Evolutionary conservation across 2,329 filamentous ascomycete genomes (phyloP), one percentile per base, ranked within the genome.

Genomic region (Xylariaceae sp.): DNA sequence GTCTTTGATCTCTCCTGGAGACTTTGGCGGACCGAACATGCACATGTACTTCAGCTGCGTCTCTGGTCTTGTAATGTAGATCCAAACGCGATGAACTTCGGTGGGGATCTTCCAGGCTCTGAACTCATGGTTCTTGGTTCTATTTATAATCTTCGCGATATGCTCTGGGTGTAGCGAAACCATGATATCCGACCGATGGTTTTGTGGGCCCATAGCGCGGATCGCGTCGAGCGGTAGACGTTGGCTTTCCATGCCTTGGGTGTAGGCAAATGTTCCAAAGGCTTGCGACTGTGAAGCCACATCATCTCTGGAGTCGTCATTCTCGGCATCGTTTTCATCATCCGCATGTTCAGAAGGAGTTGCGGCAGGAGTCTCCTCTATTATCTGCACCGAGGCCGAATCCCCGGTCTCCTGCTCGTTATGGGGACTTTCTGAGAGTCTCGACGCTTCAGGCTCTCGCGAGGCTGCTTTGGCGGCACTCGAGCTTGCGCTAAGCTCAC

Each of bases 1-100:
- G 43, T 73, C 68, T 14, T 69, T 54, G 17, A 83, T 75, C 55
- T 82, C 70, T 0, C 75, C 79, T 1, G 75, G 75, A n/a, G 60
- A 51, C 61, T 75, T 75, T 0, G 75, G 70, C 0, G 70, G 64
- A 0, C 78, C 73, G 14, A 86, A 73, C 11, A 73, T 73, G 13
- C 81, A 82, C 75, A 87, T 83, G 61, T 86, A 85, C 47, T 72
- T 76, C 9, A 87, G 66, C 50, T 78, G 68, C n/a, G 68, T 72
- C 10, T 67, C 62, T 1, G 73, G 78, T 31, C 62, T 68, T 14
- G 72, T 80, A 14, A 75, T 73, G 57, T 84, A 83, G 14, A 87
- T 71, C 84, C 84, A 88, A 59, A 86, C 74, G n/a, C 84, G 81
- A 16, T 68, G 71, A 5, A 85, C 79, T 14, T 75, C 72, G 3